Evolutionary conservation across 495 filamentous ascomycete genomes (phyloP).

Genomic region (Aspergillus nidulans): DNA sequence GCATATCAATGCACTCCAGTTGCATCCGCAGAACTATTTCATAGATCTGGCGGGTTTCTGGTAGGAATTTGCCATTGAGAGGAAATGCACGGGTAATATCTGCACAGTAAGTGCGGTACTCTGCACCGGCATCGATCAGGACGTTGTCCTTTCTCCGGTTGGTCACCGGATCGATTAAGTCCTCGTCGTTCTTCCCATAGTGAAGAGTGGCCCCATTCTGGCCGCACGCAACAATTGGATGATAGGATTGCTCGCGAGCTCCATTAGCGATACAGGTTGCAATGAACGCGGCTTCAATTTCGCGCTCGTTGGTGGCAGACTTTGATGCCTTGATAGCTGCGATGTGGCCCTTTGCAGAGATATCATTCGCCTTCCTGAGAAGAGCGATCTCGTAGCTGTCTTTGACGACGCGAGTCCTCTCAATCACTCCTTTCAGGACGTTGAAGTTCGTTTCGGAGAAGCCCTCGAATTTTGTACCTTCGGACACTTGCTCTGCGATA

Average conservation of each 20-base stretch:
- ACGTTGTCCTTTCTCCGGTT: conserved; percentile 63
- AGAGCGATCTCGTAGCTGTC: conserved; percentile 81
- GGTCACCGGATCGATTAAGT: conserved; percentile 40
- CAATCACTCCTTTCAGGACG: conserved; percentile 69
- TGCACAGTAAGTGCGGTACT: conserved; percentile 74
- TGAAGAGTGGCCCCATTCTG: conserved; percentile 79
- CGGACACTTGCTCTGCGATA: conserved; percentile 66
- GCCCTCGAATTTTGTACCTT: conserved; percentile 57
- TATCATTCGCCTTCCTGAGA: conserved; percentile 74
- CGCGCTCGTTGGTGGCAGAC: conserved; percentile 67
- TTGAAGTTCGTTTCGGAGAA: conserved; percentile 58
- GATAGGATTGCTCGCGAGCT: conserved; percentile 75
- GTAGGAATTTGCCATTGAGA: conserved; percentile 67
- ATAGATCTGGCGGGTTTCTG: conserved; percentile 74
- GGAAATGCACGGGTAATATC: conserved; percentile 93
- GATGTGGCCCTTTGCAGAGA: conserved; percentile 72
- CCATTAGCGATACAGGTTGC: conserved; percentile 70
- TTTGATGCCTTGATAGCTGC: conserved; percentile 63
- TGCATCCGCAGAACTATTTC: conserved; percentile 88
- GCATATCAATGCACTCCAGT: conserved; percentile 61
- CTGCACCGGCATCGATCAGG: conserved; percentile 78
- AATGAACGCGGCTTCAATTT: conserved; percentile 76
- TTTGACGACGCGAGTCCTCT: conserved; percentile 73
- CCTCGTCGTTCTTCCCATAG: conserved; percentile 73
- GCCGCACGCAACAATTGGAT: conserved; percentile 75